Conservation (phyloP, 495 filamentous ascomycete species). For the Collariella sp. region DNA sequence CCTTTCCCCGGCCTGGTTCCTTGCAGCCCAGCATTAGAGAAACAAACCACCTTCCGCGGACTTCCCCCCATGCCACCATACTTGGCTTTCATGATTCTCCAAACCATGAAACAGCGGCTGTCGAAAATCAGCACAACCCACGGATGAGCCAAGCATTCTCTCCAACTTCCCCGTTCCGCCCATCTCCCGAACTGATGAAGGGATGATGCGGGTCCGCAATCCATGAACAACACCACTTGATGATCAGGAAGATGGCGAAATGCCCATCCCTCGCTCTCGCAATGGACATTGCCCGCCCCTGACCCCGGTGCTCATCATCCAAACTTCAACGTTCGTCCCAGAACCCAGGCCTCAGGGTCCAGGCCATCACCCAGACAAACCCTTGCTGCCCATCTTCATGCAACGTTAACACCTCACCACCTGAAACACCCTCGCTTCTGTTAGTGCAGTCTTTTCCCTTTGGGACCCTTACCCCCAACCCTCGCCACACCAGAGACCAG, state of each 20-base stretch:
- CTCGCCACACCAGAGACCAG: constrained; percentile 1
- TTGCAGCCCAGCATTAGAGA: neutral
- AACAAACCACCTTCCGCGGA: neutral
- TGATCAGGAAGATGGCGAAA: too few relatives aligned
- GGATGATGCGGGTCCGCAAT: neutral
- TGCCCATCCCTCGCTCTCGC: too few relatives aligned
- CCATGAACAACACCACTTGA: neutral
- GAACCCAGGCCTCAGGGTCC: neutral
- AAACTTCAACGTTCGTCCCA: too few relatives aligned
- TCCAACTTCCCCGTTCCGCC: constrained; percentile 1
- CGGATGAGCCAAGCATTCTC: neutral
- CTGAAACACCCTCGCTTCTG: neutral
- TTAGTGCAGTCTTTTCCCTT: constrained; percentile 1
- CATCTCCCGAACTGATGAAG: constrained; percentile 2
- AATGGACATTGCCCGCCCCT: too few relatives aligned
- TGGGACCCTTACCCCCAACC: neutral
- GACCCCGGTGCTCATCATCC: too few relatives aligned
- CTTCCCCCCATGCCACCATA: neutral
- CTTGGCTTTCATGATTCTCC: neutral
- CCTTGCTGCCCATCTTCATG: neutral
- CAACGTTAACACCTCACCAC: constrained; percentile 2
- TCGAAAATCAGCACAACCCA: neutral
- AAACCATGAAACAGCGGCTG: too few relatives aligned
- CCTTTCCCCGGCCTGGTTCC: neutral
- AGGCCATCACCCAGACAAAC: neutral